A percentile compares a stretch with the other conserved stretches of the same genome.
Conservation (phyloP, 2,329 filamentous ascomycete species). For the Beauveria pseudobassiana region DNA sequence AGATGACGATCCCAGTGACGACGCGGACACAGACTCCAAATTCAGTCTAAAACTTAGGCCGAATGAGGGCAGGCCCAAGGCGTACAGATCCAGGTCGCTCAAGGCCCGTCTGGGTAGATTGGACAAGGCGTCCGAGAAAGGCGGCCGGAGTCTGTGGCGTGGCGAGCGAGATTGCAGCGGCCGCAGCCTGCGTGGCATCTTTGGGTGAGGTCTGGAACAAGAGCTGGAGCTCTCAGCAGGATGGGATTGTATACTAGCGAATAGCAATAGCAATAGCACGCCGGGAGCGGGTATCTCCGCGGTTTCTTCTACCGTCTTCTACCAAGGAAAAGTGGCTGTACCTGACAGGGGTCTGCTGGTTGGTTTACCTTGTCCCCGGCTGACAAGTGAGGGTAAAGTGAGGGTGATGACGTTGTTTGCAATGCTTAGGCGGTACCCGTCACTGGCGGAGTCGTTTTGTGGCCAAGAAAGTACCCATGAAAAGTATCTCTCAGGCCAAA, state of each 20-base stretch:
- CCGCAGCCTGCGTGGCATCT: conserved; percentile 10
- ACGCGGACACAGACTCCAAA: neutral
- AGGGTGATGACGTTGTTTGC: conserved; percentile 7
- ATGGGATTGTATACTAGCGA: conserved; percentile 3
- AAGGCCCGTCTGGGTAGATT: conserved; percentile 9
- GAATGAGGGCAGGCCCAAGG: neutral
- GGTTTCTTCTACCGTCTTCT: conserved; percentile 1
- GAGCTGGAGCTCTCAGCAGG: neutral
- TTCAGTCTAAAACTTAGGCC: neutral
- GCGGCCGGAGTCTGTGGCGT: conserved; percentile 4
- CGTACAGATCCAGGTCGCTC: conserved; percentile 6
- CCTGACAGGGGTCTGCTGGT: conserved; percentile 3
- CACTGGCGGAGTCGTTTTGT: neutral
- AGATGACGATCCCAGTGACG: conserved; percentile 2
- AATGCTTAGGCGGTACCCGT: neutral
- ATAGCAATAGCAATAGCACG: conserved; percentile 5
- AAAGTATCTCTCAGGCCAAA: neutral
- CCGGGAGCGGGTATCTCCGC: neutral
- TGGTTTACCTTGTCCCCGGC: neutral
- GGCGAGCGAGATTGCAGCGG: conserved; percentile 10
- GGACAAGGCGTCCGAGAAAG: conserved; percentile 1
- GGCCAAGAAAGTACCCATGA: neutral
- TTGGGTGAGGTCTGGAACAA: conserved; percentile 2
- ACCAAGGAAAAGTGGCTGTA: conserved; percentile 5
- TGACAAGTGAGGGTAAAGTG: neutral